Conservation (phyloP, 495 filamentous ascomycete genomes). For the Ramalina peruviana region DNA sequence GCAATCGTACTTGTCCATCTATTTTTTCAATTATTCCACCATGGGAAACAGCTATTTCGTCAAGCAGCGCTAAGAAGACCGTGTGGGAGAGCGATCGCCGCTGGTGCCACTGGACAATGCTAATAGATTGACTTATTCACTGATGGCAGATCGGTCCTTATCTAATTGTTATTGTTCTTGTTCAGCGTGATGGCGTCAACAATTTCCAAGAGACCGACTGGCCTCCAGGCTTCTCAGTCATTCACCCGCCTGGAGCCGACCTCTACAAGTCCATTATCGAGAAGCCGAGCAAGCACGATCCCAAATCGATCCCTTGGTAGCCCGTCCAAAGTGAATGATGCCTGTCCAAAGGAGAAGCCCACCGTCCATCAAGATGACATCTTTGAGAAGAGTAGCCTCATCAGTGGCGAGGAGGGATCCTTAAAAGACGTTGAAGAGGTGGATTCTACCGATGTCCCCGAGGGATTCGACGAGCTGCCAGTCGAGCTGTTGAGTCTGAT, state of each 20-base stretch:
- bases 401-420: slow-evolving; percentile 6
- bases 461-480: slow-evolving; percentile 61
- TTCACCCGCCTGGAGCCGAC: slow-evolving; percentile 27
- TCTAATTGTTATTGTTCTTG: too few relatives aligned
- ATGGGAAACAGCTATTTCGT: too few relatives aligned
- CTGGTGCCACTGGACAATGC: too few relatives aligned
- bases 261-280: slow-evolving; percentile 33
- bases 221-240: slow-evolving; percentile 14
- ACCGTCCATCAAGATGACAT: slow-evolving; percentile 21
- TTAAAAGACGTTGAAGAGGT: slow-evolving; percentile 6
- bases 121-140: too few relatives aligned
- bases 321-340: slow-evolving; percentile 16
- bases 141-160: too few relatives aligned
- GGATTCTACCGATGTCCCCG: slow-evolving; percentile 25
- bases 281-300: slow-evolving; percentile 48
- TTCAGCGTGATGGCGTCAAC: too few relatives aligned
- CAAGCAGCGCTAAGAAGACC: too few relatives aligned
- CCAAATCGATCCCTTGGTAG: slow-evolving; percentile 38
- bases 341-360: slow-evolving; percentile 4
- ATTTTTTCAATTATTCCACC: too few relatives aligned
- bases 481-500: slow-evolving; percentile 82
- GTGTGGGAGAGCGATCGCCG: too few relatives aligned
- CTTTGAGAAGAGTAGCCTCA: slow-evolving; percentile 19
- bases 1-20: too few relatives aligned
- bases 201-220: neutral